Percentiles rank a stretch among this genome's conserved stretches.
Evolutionary conservation across 495 filamentous ascomycete genomes (phyloP).

Genomic region (Peziza echinospora): DNA sequence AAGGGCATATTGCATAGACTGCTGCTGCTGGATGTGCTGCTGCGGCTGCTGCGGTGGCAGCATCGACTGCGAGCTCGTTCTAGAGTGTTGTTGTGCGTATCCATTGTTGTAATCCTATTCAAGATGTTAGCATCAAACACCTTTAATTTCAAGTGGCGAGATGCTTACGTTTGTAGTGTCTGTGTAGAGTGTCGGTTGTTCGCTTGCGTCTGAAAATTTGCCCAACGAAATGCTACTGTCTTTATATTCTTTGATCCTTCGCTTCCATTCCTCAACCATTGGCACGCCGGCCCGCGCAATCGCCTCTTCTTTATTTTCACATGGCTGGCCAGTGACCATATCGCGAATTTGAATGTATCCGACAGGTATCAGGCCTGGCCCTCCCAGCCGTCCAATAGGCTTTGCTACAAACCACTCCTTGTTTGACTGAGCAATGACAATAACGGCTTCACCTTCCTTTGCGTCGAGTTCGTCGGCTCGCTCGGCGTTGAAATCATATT

Average conservation of each 20-base stretch:
- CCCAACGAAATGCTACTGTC: slow-evolving; percentile 93
- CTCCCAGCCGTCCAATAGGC: slow-evolving; percentile 82
- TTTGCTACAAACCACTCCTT: slow-evolving; percentile 99
- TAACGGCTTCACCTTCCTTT: slow-evolving; percentile 85
- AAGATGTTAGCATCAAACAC: background rate
- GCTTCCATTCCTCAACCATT: slow-evolving; percentile 98
- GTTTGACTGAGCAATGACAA: slow-evolving; percentile 97
- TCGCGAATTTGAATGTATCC: slow-evolving; percentile 93
- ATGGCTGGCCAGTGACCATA: slow-evolving; percentile 67
- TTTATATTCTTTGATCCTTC: slow-evolving; percentile 98
- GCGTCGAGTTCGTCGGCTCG: slow-evolving; percentile 88
- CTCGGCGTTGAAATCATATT: slow-evolving; percentile 94
- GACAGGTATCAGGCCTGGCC: slow-evolving; percentile 86
- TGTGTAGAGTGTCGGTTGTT: background rate
- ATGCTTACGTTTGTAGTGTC: background rate
- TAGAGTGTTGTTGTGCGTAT: slow-evolving; percentile 14
- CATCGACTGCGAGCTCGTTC: slow-evolving; percentile 1
- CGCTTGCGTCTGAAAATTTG: slow-evolving; percentile 32
- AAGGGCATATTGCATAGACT: background rate
- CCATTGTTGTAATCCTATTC: background rate
- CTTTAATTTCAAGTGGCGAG: background rate
- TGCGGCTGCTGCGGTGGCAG: no score
- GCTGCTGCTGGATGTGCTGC: no score
- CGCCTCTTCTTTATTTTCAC: slow-evolving; percentile 64
- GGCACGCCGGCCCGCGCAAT: slow-evolving; percentile 79